Evolutionary conservation across 208 protist genomes (phyloP).

Genomic region (Wallacemonas collosoma): DNA sequence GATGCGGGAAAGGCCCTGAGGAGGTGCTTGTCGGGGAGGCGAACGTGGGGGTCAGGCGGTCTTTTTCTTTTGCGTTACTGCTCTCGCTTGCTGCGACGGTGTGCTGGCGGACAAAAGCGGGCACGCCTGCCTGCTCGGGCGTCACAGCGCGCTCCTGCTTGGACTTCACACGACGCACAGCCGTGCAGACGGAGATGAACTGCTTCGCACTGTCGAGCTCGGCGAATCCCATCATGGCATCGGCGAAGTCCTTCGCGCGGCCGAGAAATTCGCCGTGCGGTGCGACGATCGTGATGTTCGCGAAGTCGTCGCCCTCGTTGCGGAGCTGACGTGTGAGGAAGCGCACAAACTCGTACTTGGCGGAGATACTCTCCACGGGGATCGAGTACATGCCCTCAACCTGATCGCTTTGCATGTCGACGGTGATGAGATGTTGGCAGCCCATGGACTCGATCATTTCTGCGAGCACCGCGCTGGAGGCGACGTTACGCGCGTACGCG

Average conservation of each 20-base stretch:
- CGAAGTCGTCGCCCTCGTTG: constrained; percentile 67
- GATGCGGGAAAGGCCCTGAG: neutral
- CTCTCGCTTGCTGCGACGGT: neutral
- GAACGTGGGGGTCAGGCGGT: constrained; percentile 12
- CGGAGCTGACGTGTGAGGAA: constrained; percentile 67
- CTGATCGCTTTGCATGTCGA: constrained; percentile 92
- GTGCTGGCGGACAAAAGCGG: neutral
- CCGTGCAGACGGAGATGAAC: constrained; percentile 85
- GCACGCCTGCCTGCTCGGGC: constrained; percentile 3
- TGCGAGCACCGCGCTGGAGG: constrained; percentile 89
- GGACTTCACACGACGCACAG: constrained; percentile 56
- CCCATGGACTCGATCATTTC: constrained; percentile 91
- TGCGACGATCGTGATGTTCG: constrained; percentile 81
- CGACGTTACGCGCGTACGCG: constrained; percentile 91
- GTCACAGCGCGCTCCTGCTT: constrained; percentile 16
- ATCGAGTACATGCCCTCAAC: constrained; percentile 95
- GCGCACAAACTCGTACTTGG: constrained; percentile 87
- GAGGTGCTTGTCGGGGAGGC: constrained; percentile 1
- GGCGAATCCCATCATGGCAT: constrained; percentile 80
- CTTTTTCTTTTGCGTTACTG: neutral
- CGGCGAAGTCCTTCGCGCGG: constrained; percentile 81
- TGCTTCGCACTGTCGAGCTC: constrained; percentile 61
- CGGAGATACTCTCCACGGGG: constrained; percentile 90
- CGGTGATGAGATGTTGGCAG: constrained; percentile 90
- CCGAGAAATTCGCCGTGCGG: constrained; percentile 56